These are phyloP conservation scores for Penicillium manginii DNA, from an alignment of 495 filamentous ascomycete species.

Conservation along the genomic window DNA sequence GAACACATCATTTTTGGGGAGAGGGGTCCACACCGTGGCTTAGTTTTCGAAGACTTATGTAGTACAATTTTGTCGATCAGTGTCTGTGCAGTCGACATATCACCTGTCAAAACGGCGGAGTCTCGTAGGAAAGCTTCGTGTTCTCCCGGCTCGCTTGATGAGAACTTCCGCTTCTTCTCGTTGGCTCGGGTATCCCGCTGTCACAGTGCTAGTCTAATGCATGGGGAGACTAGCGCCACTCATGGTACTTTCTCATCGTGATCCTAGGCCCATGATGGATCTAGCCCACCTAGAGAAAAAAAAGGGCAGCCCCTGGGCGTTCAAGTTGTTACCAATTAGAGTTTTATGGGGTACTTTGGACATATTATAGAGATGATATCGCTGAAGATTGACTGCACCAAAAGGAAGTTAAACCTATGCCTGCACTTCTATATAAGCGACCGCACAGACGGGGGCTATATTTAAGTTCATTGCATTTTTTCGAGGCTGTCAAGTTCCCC, in stretches of 20 bases:
- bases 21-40: background rate
- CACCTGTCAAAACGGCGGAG: slow-evolving; percentile 8
- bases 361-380: background rate
- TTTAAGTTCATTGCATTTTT: background rate
- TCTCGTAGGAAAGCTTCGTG: background rate
- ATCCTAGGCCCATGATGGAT: background rate
- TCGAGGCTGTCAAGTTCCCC: slow-evolving; percentile 1
- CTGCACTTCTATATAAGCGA: background rate
- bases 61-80: background rate
- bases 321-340: background rate
- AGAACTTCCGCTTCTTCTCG: background rate
- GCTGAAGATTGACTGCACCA: no score
- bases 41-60: background rate
- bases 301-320: background rate
- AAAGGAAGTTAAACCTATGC: background rate
- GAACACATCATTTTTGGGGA: background rate
- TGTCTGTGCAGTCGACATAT: slow-evolving; percentile 11
- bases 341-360: background rate
- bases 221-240: background rate
- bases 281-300: background rate
- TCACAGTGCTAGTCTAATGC: background rate
- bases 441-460: background rate
- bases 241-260: background rate
- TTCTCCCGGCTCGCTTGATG: slow-evolving; percentile 1
- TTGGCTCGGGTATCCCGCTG: slow-evolving; percentile 1